These are phyloP conservation scores for Byssoonygena ceratinophila DNA, from an alignment of 2,329 filamentous ascomycete genomes.

Conservation along the genomic window DNA sequence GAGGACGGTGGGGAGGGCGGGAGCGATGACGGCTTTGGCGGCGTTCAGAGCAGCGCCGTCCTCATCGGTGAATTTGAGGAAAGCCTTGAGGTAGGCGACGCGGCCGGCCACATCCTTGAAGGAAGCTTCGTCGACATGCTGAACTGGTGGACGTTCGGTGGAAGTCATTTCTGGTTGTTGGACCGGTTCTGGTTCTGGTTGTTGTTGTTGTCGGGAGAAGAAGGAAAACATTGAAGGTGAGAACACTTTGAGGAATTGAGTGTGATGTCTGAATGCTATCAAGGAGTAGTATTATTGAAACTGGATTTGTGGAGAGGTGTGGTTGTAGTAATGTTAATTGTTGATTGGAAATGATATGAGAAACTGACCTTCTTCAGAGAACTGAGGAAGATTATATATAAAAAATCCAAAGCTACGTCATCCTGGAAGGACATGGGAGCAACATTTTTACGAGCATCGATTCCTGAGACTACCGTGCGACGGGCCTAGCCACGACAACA, in stretches of 20 bases:
- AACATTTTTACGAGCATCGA: background rate
- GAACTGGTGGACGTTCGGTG: conserved; percentile 7
- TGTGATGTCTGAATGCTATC: background rate
- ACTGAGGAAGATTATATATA: conserved; percentile 2
- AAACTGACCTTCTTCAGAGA: background rate
- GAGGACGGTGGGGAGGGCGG: conserved; percentile 22
- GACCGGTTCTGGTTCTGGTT: background rate
- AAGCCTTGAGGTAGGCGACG: conserved; percentile 22
- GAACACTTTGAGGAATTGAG: background rate
- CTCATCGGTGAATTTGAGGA: conserved; percentile 22
- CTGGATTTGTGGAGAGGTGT: background rate
- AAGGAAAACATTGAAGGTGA: conserved; percentile 7
- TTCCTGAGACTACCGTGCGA: background rate
- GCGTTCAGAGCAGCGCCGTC: conserved; percentile 21
- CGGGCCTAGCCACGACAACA: background rate
- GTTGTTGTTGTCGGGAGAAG: conserved; percentile 5
- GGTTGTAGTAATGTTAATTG: background rate
- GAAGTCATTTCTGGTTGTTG: conserved; percentile 5
- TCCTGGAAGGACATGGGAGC: background rate
- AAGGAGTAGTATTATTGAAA: background rate
- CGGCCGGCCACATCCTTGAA: conserved; percentile 15
- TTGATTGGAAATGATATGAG: background rate
- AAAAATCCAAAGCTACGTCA: background rate
- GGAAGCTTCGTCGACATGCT: conserved; percentile 15
- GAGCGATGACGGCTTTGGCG: conserved; percentile 20